These are phyloP conservation scores for Aspergillus sergii DNA, from an alignment of 2,329 filamentous ascomycete genomes.

Conservation along the genomic window DNA sequence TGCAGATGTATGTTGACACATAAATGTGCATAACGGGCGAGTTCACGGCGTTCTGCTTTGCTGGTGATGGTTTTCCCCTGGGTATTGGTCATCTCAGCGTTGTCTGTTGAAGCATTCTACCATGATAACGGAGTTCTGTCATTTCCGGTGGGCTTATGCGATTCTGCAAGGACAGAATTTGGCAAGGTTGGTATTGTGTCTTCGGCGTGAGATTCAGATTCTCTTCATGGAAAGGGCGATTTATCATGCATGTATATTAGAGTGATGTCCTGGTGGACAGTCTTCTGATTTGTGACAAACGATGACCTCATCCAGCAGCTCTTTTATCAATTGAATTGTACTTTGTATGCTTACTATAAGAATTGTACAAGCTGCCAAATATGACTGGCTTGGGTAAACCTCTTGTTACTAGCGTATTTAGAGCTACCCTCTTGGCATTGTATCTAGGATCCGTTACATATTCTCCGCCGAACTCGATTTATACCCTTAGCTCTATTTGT, in stretches of 20 bases:
- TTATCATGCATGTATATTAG: conserved; percentile 2
- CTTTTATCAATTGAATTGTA: neutral
- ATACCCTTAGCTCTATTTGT: no score
- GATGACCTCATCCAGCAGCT: neutral
- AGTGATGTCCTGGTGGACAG: neutral
- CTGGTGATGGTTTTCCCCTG: conserved; percentile 1
- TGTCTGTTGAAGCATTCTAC: conserved; percentile 11
- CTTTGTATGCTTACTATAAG: neutral
- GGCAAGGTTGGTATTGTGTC: neutral
- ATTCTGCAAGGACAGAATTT: neutral
- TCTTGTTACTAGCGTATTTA: no score
- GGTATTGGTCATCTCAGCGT: conserved; percentile 14
- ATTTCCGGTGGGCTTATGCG: conserved; percentile 3
- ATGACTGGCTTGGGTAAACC: neutral
- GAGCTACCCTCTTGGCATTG: no score
- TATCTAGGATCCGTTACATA: no score
- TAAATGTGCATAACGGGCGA: conserved; percentile 7
- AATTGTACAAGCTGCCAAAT: neutral
- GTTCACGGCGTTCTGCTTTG: conserved; percentile 13
- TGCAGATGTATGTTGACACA: conserved; percentile 4
- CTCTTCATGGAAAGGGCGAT: neutral
- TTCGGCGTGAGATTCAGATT: neutral
- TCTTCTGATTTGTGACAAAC: neutral
- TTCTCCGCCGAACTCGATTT: no score
- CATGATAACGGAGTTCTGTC: conserved; percentile 13